Evolutionary conservation across 2,329 filamentous ascomycete species (phyloP), one percentile per base, ranked within the genome.

Genomic region (Eutypa lata): DNA sequence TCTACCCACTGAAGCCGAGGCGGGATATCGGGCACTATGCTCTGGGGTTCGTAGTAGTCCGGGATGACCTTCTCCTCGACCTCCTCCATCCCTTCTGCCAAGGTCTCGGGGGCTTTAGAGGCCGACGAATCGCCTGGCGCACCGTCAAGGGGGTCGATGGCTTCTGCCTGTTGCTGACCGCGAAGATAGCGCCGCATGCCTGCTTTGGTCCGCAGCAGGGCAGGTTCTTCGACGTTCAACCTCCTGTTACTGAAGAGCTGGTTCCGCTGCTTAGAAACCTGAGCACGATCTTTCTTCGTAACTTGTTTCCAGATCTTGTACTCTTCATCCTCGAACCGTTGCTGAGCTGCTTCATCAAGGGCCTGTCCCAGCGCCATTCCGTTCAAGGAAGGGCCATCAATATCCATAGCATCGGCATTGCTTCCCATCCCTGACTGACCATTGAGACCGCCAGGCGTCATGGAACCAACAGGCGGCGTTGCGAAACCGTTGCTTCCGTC

Each of bases 291-390:
- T 68, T 94, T 97, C 73, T 97, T 97, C 2, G 94, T 99, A 40
- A 96, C 91, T 71, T 97, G 93, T 74, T 97, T 99, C 94, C 95
- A 99, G 35, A 94, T 89, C 69, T 95, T 96, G 74, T 94, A 96
- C 67, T 97, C 93, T 53, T 97, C 92, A 62, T 97, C 92, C 61
- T 95, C 85, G 60, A 91, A 91, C 13, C 83, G 81, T 61, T 96
- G 90, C 61, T 95, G 89, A 14, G 78, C 80, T 28, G 82, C 82
- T 53, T 88, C 80, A 16, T 82, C 83, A 52, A 89, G 79, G 1
- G 84, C 81, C 49, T 87, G 83, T 38, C 79, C 80, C 19, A 89
- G 67, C 0, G 80, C 77, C 68, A 89, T 79, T 21, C 84, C 86
- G 59, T 84, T 87, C 38, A 90, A 75, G 2, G 86, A 87, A 6